Percentiles rank a stretch among this genome's conserved stretches.
Conservation (phyloP, 129 eudicot species). For the Saposhnikovia divaricata region DNA sequence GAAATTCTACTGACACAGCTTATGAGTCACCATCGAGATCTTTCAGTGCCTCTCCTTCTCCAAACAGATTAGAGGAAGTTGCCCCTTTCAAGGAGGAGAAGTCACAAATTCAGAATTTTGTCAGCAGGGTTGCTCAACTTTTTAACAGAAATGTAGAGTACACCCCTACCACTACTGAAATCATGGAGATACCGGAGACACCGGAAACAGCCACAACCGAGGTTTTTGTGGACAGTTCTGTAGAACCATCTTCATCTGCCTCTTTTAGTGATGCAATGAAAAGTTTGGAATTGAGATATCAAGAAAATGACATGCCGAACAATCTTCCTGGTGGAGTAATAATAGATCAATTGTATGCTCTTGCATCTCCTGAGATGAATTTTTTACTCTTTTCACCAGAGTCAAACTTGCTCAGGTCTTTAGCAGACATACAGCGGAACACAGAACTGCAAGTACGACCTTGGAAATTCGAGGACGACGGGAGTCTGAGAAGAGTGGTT, state of each 20-base stretch:
- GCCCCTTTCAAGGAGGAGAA: slow-evolving; percentile 56
- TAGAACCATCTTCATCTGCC: slow-evolving; percentile 39
- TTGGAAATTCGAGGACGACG: slow-evolving; percentile 63
- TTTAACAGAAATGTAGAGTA: slow-evolving; percentile 45
- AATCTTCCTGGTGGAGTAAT: slow-evolving; percentile 70
- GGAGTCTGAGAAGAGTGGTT: slow-evolving; percentile 50
- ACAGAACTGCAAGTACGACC: slow-evolving; percentile 71
- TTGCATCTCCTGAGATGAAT: slow-evolving; percentile 63
- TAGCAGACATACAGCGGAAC: slow-evolving; percentile 58
- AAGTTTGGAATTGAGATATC: slow-evolving; percentile 52
- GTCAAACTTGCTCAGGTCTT: slow-evolving; percentile 43
- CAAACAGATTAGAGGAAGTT: slow-evolving; percentile 49
- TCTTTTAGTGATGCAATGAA: slow-evolving; percentile 60
- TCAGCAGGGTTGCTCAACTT: slow-evolving; percentile 54
- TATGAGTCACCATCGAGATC: slow-evolving; percentile 46
- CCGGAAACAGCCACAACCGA: slow-evolving; percentile 42
- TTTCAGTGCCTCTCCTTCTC: slow-evolving; percentile 49
- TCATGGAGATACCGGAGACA: slow-evolving; percentile 28
- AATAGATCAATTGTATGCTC: slow-evolving; percentile 53
- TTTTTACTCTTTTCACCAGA: slow-evolving; percentile 66
- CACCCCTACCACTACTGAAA: slow-evolving; percentile 24
- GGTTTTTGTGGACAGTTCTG: slow-evolving; percentile 31
- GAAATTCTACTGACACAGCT: slow-evolving; percentile 25
- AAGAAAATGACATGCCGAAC: slow-evolving; percentile 59
- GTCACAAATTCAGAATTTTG: slow-evolving; percentile 30